phyloP scores from a whole-genome alignment of 2,329 filamentous ascomycete genomes.

The Boeremia exigua region DNA sequence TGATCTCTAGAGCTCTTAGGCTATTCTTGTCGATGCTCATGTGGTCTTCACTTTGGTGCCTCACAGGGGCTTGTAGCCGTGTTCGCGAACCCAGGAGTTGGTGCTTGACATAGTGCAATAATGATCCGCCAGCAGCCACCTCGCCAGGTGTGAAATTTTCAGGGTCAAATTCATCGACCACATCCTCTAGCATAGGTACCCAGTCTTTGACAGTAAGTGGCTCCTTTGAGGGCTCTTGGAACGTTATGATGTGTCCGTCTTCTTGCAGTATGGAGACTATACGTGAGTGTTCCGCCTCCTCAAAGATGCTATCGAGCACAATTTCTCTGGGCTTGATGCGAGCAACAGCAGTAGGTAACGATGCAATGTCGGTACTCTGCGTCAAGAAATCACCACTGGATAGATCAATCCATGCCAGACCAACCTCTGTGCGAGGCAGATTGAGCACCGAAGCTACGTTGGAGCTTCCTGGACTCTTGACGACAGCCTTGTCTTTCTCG shows the following conservation, averaged over 20 bases:
- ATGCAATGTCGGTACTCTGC: constrained; percentile 72
- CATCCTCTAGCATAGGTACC: constrained; percentile 77
- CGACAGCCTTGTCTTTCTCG: constrained; percentile 30
- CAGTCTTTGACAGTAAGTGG: constrained; percentile 67
- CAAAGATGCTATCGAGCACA: constrained; percentile 67
- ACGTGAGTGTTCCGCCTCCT: constrained; percentile 63
- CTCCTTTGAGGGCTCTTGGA: constrained; percentile 59
- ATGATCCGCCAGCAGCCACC: constrained; percentile 74
- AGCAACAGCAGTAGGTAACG: constrained; percentile 80
- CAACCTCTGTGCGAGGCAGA: constrained; percentile 60
- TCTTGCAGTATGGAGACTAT: constrained; percentile 74
- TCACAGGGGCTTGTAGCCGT: constrained; percentile 81
- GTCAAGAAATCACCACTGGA: constrained; percentile 96
- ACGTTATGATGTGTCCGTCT: constrained; percentile 78
- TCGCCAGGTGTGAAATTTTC: constrained; percentile 71
- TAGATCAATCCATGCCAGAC: constrained; percentile 91
- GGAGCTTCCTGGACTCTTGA: constrained; percentile 36
- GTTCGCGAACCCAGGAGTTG: constrained; percentile 78
- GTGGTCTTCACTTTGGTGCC: constrained; percentile 74
- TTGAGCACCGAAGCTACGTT: constrained; percentile 43
- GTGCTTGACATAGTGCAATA: constrained; percentile 85
- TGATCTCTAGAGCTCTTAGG: constrained; percentile 86
- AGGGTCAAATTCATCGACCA: constrained; percentile 62
- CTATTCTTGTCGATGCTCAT: constrained; percentile 95
- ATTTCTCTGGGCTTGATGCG: constrained; percentile 86